Base-by-base conservation (phyloP, 169 alveolate species). In the Plasmodium fragile region DNA sequence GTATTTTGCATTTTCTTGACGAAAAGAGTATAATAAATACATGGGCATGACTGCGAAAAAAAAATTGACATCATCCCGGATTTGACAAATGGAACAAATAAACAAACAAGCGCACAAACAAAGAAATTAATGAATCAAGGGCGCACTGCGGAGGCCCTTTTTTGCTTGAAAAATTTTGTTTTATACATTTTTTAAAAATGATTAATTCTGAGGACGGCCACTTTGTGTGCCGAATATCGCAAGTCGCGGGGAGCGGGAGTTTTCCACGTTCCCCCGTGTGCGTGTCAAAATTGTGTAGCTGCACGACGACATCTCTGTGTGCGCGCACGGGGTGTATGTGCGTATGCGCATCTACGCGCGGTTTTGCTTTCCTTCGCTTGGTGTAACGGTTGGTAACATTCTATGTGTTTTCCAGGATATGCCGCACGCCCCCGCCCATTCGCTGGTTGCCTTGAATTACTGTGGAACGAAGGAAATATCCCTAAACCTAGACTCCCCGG, bases 401-500 rank as follows among this genome's bases (percentile, higher is more conserved):
- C n/a, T n/a, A n/a, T 16, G 4, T 49, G 7, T 49, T 49, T 49
- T 16, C 59, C 59, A 18, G 59, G 7, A 49, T 49, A 49, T 13
- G 25, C 7, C 59, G 7, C 22, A 11, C 25, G n/a, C n/a, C 36
- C 36, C 36, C 36, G 22, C n/a, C 30, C 32, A 30, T 49, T 52
- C 39, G 16, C 70, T 30, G 30, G 7, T 10, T 36, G n/a, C 25
- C 70, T 18, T 5, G 39, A 52, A 16, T 81, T 73, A 34, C 28
- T 83, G 59, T 7, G 93, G 85, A 45, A 85, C 16, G 59, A 91
- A 81, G 53, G 36, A 13, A 25, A 91, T 71, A 43, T 53, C 75
- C 39, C 71, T 81, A 73, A 80, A 91, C 43, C 32, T 81, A 1
- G 85, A 69, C 81, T 91, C 85, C 25, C 94, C 94, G 18, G 71